These are phyloP conservation scores for Penicillium olsonii DNA, from an alignment of 2,329 filamentous ascomycete genomes.

Conservation along the genomic window DNA sequence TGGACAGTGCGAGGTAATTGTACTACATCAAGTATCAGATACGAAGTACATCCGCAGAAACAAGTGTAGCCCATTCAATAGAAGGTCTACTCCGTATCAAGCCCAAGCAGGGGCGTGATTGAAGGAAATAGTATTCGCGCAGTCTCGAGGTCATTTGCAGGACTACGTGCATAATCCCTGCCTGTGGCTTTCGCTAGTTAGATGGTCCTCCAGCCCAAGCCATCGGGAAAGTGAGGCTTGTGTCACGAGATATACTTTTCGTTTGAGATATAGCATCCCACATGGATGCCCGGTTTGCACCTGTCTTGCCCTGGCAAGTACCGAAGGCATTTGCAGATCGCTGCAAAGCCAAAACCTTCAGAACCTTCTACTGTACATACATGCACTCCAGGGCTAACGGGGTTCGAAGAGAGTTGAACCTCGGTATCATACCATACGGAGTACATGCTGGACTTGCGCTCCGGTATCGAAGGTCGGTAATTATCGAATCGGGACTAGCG, in stretches of 20 bases:
- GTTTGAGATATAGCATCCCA: not conserved
- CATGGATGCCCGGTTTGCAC: not conserved
- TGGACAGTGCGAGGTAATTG: not conserved
- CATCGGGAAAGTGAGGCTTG: slow-evolving; percentile 2
- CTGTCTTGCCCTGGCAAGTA: too few species aligned
- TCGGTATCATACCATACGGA: not conserved
- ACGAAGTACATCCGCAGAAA: too few species aligned
- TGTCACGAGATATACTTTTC: slow-evolving; percentile 1
- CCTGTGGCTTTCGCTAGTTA: slow-evolving; percentile 4
- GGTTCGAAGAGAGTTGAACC: not conserved
- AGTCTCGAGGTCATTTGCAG: slow-evolving; percentile 1
- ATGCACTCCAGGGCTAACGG: not conserved
- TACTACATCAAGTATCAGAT: not conserved
- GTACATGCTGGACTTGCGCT: not conserved
- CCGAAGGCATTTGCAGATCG: too few species aligned
- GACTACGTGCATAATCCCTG: slow-evolving; percentile 2
- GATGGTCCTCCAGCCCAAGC: not conserved
- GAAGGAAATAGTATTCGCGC: slow-evolving; percentile 1
- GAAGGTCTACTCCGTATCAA: too few species aligned
- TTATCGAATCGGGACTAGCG: not conserved
- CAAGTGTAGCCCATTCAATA: too few species aligned
- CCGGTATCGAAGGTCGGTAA: slow-evolving; percentile 1
- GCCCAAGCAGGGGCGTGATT: not conserved
- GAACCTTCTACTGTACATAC: not conserved
- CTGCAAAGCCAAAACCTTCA: not conserved